Base-by-base conservation (phyloP, 2,329 filamentous ascomycete genomes). In the Dactylellina leptospora region DNA sequence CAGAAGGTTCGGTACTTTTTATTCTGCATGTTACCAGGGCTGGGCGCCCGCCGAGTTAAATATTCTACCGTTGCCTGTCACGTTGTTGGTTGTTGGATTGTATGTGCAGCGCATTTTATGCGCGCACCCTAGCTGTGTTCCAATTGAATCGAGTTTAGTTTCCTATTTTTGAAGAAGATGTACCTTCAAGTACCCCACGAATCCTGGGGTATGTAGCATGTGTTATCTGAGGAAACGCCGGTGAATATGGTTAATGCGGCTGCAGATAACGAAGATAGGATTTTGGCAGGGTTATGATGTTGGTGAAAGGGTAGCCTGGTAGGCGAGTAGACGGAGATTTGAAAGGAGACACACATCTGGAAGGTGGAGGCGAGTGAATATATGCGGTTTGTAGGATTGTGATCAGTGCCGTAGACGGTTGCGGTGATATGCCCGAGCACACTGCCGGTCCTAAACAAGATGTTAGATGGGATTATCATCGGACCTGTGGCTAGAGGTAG, bases 131-230 rank as follows among this genome's bases (percentile, higher is more conserved):
- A 6, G 13, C 9, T 20, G 11, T 20, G 9, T 20, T 45, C 20
- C 16, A 18, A 10, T 6, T 10, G 16, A 13, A 11, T 20, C 42
- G 3, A 16, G 1, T 1, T 1, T 4, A 5, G 4, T 16, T n/a
- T 16, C 33, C 36, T 16, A 40, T 40, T 11, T 40, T 6, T 40
- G 3, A 11, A 16, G 45, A 48, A 27, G 45, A 48, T 42, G 58
- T 62, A 62, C 38, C 47, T 53, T 27, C 22, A 62, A 45, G 58
- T 62, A 62, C 8, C 30, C 47, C 53, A 62, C 58, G 10, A 53
- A 18, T 9, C 16, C 58, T 22, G 45, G 47, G 58, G 36, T 42
- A 28, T 50, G 20, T 33, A 20, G 56, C 30, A 40, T n/a, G 18
- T 9, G 18, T 4, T 16, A 11, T n/a, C 1, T 11, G 4, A 40